Evolutionary conservation across 371 early-diverging fungal species (phyloP), one percentile per base, ranked within the genome.

Genomic region (Coemansia sp.): DNA sequence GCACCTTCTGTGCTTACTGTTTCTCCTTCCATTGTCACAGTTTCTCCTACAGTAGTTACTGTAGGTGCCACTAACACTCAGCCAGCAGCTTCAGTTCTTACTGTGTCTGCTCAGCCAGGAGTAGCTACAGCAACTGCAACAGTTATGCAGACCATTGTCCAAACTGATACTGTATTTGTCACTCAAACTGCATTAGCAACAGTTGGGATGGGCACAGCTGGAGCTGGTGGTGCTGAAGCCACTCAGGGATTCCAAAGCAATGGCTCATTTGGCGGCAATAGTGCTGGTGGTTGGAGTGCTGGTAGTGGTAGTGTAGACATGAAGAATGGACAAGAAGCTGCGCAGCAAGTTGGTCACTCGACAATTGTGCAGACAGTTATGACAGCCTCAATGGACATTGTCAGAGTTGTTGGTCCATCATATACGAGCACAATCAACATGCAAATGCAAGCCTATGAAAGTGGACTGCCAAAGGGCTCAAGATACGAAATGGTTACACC

Each of bases 341-440:
- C 22, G 1, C 56, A 56, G 56, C 56, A 56, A 21, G 56, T 56
- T 8, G 56, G 56, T 2, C 56, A 56, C 37, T 56, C 39, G 37
- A 56, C 56, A 2, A 18, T 18, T 56, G 56, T 67, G 57, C 48
- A 62, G 24, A 67, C 68, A 5, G 50, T 55, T 0, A 14, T 53
- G 40, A 61, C 62, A 2, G 68, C 62, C 18, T 57, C 58, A 2
- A 26, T 40, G 2, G 57, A 67, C 13, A 62, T 62, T 50, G 63
- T 67, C 2, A 47, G 37, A 6, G 63, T 57, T 6, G 39, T 67
- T 51, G 68, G 68, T 3, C 68, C 62, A 5, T 47, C 57, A 0
- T 67, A 57, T 14, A 67, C 68, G 2, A 67, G 56, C 58, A 67
- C 63, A 1, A 56, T 67, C 16, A 52, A 21, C 34, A 22, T 61